These are phyloP conservation scores for Haplographium delicatum DNA, from an alignment of 495 filamentous ascomycete genomes.

Conservation along the genomic window DNA sequence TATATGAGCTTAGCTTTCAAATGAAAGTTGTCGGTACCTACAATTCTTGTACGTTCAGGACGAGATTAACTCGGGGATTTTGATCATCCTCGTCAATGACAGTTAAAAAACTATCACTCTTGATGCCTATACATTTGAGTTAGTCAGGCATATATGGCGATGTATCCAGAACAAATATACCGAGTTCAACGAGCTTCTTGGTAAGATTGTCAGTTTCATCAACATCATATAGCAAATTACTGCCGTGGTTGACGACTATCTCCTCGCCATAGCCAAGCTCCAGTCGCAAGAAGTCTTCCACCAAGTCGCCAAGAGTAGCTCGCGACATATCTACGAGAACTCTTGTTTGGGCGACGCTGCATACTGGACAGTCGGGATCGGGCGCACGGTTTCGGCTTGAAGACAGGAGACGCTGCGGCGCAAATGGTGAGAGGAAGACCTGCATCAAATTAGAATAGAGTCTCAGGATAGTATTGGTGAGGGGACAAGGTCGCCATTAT, in stretches of 20 bases:
- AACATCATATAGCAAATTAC: slow-evolving; percentile 76
- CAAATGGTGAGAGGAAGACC: slow-evolving; percentile 83
- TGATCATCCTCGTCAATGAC: slow-evolving; percentile 80
- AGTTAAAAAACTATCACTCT: slow-evolving; percentile 71
- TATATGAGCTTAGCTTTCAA: too few relatives aligned
- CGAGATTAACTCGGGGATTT: slow-evolving; percentile 75
- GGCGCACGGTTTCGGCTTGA: slow-evolving; percentile 69
- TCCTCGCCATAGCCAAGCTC: slow-evolving; percentile 81
- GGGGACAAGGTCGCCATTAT: too few relatives aligned
- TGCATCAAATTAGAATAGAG: slow-evolving; percentile 18
- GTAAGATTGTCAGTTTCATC: slow-evolving; percentile 82
- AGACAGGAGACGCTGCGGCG: slow-evolving; percentile 65
- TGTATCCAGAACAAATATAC: slow-evolving; percentile 34
- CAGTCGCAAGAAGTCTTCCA: slow-evolving; percentile 63
- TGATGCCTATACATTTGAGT: slow-evolving; percentile 39
- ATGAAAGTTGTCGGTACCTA: too few relatives aligned
- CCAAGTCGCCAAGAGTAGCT: slow-evolving; percentile 76
- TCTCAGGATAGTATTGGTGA: background rate
- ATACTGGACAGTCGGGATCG: slow-evolving; percentile 76
- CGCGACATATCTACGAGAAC: slow-evolving; percentile 63
- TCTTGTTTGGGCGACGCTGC: slow-evolving; percentile 63
- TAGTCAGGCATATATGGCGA: slow-evolving; percentile 1
- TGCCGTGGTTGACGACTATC: slow-evolving; percentile 66
- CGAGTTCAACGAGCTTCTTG: slow-evolving; percentile 75
- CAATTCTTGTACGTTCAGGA: slow-evolving; percentile 56